Conservation (phyloP, 176 grass and related monocot genomes). For the Pontederia paniculata region DNA sequence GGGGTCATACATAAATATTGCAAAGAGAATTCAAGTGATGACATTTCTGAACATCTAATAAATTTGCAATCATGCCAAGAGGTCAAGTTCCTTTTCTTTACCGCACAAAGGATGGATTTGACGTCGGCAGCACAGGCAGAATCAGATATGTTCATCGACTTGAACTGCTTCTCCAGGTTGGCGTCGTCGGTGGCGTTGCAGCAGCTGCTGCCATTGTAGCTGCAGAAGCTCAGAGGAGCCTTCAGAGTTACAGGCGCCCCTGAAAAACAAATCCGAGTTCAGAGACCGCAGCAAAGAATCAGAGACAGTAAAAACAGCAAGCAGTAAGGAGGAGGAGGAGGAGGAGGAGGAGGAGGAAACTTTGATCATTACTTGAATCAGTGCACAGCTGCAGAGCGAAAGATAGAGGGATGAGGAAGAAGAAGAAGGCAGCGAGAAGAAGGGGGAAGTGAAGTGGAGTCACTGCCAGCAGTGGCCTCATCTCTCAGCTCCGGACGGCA, state of each 20-base stretch:
- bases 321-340: background rate
- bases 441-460: slow-evolving; percentile 1
- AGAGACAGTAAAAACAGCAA: background rate
- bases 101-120: slow-evolving; percentile 70
- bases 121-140: slow-evolving; percentile 44
- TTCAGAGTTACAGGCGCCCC: slow-evolving; percentile 42
- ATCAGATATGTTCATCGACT: slow-evolving; percentile 54
- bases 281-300: background rate
- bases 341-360: background rate
- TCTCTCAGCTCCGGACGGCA: background rate
- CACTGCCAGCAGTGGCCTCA: background rate
- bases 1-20: no score
- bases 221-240: slow-evolving; percentile 41
- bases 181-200: slow-evolving; percentile 43
- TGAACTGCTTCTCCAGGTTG: slow-evolving; percentile 37
- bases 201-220: slow-evolving; percentile 37
- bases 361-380: slow-evolving; percentile 25
- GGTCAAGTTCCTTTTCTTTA: slow-evolving; percentile 1
- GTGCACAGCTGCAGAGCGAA: slow-evolving; percentile 49
- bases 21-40: no score
- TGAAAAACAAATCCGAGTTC: background rate
- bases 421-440: slow-evolving; percentile 17
- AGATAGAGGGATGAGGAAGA: slow-evolving; percentile 17
- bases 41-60: no score
- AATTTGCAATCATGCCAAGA: no score